Percentiles rank a stretch among this genome's conserved stretches.
Evolutionary conservation across 495 filamentous ascomycete species (phyloP).

Genomic region (Aspergillus homomorphus): DNA sequence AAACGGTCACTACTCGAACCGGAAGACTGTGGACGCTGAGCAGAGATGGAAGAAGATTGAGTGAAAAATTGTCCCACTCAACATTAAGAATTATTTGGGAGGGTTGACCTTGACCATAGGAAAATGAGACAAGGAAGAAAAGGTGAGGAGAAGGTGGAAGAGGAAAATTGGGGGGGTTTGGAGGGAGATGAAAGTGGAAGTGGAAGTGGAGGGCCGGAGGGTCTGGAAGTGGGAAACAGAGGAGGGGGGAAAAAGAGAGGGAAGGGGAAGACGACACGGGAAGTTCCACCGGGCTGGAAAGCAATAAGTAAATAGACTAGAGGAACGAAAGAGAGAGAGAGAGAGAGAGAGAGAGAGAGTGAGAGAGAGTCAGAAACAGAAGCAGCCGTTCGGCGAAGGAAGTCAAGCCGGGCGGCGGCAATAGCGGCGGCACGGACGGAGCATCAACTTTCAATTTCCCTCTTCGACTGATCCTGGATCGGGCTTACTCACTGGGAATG

Average conservation of each 20-base stretch:
- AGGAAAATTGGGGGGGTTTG: not conserved
- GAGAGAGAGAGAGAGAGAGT: not conserved
- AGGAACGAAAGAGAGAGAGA: constrained; percentile 22
- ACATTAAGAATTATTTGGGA: not conserved
- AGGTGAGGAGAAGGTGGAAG: not conserved
- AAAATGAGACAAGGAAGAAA: not conserved
- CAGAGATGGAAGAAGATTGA: constrained; percentile 17
- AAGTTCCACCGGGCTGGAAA: constrained; percentile 17
- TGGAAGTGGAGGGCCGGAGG: constrained; percentile 7
- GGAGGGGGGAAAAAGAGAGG: constrained; percentile 5
- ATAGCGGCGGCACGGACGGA: constrained; percentile 20
- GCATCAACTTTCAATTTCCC: not conserved
- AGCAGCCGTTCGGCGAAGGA: constrained; percentile 20
- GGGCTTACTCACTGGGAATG: no score
- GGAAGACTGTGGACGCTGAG: constrained; percentile 11
- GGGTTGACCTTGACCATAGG: not conserved
- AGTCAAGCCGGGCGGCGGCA: constrained; percentile 21
- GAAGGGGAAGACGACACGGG: constrained; percentile 11
- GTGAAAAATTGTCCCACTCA: not conserved
- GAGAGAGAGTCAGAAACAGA: constrained; percentile 25
- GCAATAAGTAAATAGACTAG: constrained; percentile 23
- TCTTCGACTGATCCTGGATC: no score
- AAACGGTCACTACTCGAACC: constrained; percentile 21
- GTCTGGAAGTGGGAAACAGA: constrained; percentile 8
- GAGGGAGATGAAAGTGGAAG: constrained; percentile 5